A percentile compares a stretch with the other conserved stretches of the same genome.
Conservation (phyloP, 345 rosid species). For the Diplotaxis tenuifolia region DNA sequence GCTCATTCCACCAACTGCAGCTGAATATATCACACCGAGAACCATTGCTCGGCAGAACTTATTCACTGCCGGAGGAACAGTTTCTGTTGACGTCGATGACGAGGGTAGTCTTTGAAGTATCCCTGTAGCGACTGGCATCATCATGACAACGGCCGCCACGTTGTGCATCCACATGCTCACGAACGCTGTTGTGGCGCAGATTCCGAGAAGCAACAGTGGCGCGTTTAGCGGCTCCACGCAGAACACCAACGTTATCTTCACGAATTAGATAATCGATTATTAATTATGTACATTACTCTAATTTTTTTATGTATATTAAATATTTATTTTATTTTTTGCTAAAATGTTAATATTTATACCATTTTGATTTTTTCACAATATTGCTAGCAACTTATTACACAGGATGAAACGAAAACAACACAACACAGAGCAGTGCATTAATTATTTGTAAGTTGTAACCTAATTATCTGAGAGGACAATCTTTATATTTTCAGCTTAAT, state of each 20-base stretch:
- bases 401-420: no score
- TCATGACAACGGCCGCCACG: constrained; percentile 83
- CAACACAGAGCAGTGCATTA: neutral
- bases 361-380: no score
- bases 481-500: no score
- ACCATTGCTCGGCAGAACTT: constrained; percentile 76
- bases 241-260: constrained; percentile 63
- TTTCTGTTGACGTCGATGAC: constrained; percentile 19
- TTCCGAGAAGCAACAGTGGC: constrained; percentile 71
- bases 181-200: constrained; percentile 80
- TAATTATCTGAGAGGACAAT: no score
- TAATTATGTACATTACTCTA: no score
- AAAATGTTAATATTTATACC: no score
- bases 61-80: constrained; percentile 18
- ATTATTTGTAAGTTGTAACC: neutral
- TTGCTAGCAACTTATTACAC: no score
- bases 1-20: constrained; percentile 86
- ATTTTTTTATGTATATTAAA: no score
- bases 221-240: constrained; percentile 85
- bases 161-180: constrained; percentile 99
- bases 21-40: constrained; percentile 69
- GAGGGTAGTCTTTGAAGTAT: constrained; percentile 67
- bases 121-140: constrained; percentile 98
- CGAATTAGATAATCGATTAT: neutral
- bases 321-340: no score